Conservation (phyloP, 2,329 filamentous ascomycete species). For the Colletotrichum filicis region DNA sequence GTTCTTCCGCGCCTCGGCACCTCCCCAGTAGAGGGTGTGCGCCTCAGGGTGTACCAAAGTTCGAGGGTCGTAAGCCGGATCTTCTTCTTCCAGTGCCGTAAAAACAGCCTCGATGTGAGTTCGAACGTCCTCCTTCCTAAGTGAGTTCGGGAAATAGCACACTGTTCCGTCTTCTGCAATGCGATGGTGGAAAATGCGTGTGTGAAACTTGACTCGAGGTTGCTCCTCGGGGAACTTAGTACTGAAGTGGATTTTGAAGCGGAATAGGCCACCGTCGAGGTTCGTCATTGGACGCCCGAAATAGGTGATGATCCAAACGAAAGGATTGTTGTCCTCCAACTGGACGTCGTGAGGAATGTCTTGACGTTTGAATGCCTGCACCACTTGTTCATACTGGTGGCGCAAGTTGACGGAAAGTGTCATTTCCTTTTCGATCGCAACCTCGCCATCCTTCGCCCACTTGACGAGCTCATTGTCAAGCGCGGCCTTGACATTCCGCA, state of each 20-base stretch:
- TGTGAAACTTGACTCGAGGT: constrained; percentile 84
- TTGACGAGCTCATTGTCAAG: constrained; percentile 76
- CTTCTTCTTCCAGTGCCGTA: constrained; percentile 84
- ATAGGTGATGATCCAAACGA: constrained; percentile 88
- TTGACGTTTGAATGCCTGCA: constrained; percentile 77
- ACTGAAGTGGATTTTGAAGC: constrained; percentile 82
- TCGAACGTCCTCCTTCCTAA: constrained; percentile 78
- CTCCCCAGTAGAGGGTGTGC: constrained; percentile 87
- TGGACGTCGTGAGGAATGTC: constrained; percentile 80
- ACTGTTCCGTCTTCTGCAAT: constrained; percentile 83
- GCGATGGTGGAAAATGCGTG: constrained; percentile 87
- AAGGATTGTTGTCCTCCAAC: constrained; percentile 84
- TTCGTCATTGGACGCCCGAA: constrained; percentile 94
- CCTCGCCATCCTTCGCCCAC: constrained; percentile 78
- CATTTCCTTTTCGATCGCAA: constrained; percentile 71
- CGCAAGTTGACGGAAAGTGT: constrained; percentile 85
- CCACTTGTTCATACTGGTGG: constrained; percentile 86
- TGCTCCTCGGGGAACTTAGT: constrained; percentile 89
- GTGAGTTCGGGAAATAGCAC: constrained; percentile 78
- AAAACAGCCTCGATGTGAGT: constrained; percentile 89
- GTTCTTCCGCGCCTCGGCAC: constrained; percentile 79
- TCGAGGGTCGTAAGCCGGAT: constrained; percentile 88
- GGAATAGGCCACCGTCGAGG: constrained; percentile 90
- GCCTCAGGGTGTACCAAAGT: constrained; percentile 89
- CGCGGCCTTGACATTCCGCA: constrained; percentile 74